These are phyloP conservation scores for Incumbomyces delicatus DNA, from an alignment of 2,329 filamentous ascomycete genomes.

Conservation along the genomic window DNA sequence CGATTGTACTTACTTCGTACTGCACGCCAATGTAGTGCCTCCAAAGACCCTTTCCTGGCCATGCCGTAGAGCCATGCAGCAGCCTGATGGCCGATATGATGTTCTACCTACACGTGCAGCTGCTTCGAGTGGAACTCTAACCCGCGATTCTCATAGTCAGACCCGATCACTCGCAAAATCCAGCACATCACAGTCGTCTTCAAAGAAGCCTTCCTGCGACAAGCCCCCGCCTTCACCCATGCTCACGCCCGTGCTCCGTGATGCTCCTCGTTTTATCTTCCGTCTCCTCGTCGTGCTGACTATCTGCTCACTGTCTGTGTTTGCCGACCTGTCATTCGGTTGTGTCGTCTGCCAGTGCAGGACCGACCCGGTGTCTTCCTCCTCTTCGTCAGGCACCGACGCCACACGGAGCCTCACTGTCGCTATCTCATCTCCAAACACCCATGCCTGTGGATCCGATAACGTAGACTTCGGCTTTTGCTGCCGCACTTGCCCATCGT, in stretches of 20 bases:
- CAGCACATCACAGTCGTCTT: constrained; percentile 84
- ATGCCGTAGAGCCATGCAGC: too few species aligned
- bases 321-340: not conserved
- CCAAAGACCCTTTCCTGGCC: too few species aligned
- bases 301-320: constrained; percentile 50
- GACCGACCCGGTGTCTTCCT: constrained; percentile 8
- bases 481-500: constrained; percentile 21
- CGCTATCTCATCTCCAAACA: constrained; percentile 44
- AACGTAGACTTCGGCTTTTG: constrained; percentile 7
- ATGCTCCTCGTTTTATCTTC: constrained; percentile 40
- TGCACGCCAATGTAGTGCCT: too few species aligned
- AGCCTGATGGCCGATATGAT: too few species aligned
- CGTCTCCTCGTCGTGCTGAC: constrained; percentile 71
- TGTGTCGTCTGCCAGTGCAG: constrained; percentile 17
- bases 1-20: too few species aligned
- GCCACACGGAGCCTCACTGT: constrained; percentile 39
- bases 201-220: constrained; percentile 66
- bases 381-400: constrained; percentile 39
- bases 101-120: too few species aligned
- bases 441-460: constrained; percentile 33
- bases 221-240: constrained; percentile 50
- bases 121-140: too few species aligned
- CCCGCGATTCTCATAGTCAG: constrained; percentile 13
- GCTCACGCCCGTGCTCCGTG: constrained; percentile 78
- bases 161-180: constrained; percentile 64